These are phyloP conservation scores for Diaporthe longicolla DNA, from an alignment of 2,329 filamentous ascomycete genomes.

Conservation along the genomic window DNA sequence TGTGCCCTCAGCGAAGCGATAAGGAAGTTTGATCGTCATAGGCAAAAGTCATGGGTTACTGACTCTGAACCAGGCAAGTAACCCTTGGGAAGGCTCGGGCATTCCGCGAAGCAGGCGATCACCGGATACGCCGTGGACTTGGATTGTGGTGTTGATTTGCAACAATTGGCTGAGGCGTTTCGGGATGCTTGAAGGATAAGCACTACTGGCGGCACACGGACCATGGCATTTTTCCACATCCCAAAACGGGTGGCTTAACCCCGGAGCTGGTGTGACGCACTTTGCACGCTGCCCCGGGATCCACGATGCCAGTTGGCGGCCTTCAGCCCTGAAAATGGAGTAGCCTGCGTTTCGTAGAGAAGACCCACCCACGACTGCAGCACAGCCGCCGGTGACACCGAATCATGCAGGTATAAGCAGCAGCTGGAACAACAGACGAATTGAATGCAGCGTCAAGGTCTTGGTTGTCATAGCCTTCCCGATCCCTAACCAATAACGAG, in stretches of 20 bases:
- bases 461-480: background rate
- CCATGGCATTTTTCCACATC: background rate
- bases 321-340: background rate
- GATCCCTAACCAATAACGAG: background rate
- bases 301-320: slow-evolving; percentile 1
- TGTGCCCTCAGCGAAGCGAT: too few species aligned
- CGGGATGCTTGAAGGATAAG: background rate
- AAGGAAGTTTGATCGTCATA: too few species aligned
- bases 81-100: background rate
- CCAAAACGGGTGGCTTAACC: background rate
- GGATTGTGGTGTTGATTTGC: background rate
- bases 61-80: background rate
- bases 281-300: background rate
- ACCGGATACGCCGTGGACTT: background rate
- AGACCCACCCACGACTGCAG: slow-evolving; percentile 8
- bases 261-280: background rate
- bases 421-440: background rate
- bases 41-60: background rate
- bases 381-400: slow-evolving; percentile 27
- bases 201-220: background rate
- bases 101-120: background rate
- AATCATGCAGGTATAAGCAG: slow-evolving; percentile 16
- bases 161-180: background rate
- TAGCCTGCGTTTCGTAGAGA: background rate
- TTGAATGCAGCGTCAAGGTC: background rate